These are phyloP conservation scores for Hyaloscypha variabilis DNA, from an alignment of 495 filamentous ascomycete genomes.

Conservation along the genomic window DNA sequence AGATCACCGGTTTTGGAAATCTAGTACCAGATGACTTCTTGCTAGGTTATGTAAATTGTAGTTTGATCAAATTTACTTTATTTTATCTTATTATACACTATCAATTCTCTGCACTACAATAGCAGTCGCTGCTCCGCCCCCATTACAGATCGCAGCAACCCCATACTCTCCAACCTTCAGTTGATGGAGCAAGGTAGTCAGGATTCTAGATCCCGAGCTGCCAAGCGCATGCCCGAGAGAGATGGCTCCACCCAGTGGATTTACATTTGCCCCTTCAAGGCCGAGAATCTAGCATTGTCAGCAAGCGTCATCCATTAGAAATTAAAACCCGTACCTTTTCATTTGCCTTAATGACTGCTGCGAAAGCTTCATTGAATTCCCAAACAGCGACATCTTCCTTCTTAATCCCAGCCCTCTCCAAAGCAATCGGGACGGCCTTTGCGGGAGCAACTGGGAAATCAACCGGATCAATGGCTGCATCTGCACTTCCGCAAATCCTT, in stretches of 20 bases:
- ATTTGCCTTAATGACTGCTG: slow-evolving; percentile 93
- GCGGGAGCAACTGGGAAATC: slow-evolving; percentile 95
- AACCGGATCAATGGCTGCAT: slow-evolving; percentile 90
- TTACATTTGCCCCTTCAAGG: slow-evolving; percentile 76
- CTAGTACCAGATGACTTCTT: no score
- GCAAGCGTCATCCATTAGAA: slow-evolving; percentile 30
- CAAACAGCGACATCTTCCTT: slow-evolving; percentile 88
- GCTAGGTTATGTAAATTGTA: no score
- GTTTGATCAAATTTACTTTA: background rate
- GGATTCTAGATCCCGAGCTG: slow-evolving; percentile 90
- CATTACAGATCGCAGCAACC: slow-evolving; percentile 95
- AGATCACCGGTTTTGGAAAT: no score
- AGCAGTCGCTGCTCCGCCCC: slow-evolving; percentile 87
- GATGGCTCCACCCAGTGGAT: slow-evolving; percentile 89
- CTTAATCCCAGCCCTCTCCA: slow-evolving; percentile 84
- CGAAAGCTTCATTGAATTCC: slow-evolving; percentile 99
- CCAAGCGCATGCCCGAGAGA: slow-evolving; percentile 93
- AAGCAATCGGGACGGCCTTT: slow-evolving; percentile 88
- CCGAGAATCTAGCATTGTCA: slow-evolving; percentile 61
- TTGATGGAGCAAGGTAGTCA: slow-evolving; percentile 88
- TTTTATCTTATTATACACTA: slow-evolving; percentile 46
- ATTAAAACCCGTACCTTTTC: slow-evolving; percentile 64
- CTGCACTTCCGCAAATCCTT: slow-evolving; percentile 80
- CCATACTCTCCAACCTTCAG: slow-evolving; percentile 91
- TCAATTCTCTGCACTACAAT: slow-evolving; percentile 91